Conservation (phyloP, 2,329 filamentous ascomycete genomes). For the Claviceps africana region DNA sequence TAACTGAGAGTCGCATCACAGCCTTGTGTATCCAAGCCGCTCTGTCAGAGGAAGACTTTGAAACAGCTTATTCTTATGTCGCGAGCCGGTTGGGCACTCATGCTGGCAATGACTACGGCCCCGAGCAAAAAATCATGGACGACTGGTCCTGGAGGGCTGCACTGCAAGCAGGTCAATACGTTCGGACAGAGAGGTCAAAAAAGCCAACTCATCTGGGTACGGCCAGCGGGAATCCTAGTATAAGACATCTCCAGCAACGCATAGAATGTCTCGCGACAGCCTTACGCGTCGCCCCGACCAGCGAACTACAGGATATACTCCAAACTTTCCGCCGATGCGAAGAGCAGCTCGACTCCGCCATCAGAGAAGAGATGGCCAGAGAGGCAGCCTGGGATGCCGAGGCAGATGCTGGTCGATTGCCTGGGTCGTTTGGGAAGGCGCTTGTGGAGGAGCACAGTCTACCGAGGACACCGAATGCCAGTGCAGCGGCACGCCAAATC, state of each 20-base stretch:
- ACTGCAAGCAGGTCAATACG: conserved; percentile 62
- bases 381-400: conserved; percentile 59
- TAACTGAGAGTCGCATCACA: conserved; percentile 52
- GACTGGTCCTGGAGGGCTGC: conserved; percentile 69
- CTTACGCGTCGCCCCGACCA: conserved; percentile 56
- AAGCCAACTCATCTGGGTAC: conserved; percentile 47
- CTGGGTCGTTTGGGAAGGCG: conserved; percentile 35
- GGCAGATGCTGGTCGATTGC: conserved; percentile 44
- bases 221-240: conserved; percentile 42
- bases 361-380: conserved; percentile 51
- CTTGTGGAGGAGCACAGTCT: conserved; percentile 12
- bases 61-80: conserved; percentile 76
- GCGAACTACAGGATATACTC: conserved; percentile 59
- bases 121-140: conserved; percentile 27
- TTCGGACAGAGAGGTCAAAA: conserved; percentile 37
- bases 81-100: conserved; percentile 47
- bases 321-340: conserved; percentile 65
- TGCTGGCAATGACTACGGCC: not conserved
- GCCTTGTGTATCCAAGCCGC: conserved; percentile 72
- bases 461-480: conserved; percentile 21
- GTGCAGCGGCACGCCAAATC: conserved; percentile 19
- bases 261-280: conserved; percentile 69
- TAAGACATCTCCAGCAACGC: conserved; percentile 65
- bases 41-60: conserved; percentile 64
- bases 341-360: conserved; percentile 55